Conservation (phyloP, 2,329 filamentous ascomycete genomes). For the Fusarium austroafricanum region DNA sequence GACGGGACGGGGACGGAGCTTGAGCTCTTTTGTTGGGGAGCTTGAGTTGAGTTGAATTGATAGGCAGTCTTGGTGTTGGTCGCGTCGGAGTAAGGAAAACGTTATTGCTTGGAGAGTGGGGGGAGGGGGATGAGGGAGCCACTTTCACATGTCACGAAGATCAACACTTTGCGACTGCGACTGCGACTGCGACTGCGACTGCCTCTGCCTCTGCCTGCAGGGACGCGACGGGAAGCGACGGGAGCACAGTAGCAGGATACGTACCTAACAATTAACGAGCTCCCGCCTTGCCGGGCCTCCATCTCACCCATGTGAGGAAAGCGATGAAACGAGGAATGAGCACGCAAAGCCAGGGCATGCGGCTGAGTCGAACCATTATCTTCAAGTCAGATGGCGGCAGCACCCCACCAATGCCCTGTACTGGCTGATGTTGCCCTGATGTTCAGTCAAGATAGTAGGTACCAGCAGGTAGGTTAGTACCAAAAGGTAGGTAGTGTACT, state of each 20-base stretch:
- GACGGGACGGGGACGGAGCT: neutral
- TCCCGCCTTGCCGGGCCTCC: neutral
- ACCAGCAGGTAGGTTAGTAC: too few relatives aligned
- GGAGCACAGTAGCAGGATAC: neutral
- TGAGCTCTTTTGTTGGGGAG: constrained; percentile 30
- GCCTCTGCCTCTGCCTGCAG: neutral
- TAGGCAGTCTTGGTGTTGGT: constrained; percentile 12
- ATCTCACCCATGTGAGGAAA: neutral
- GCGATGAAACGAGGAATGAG: constrained; percentile 29
- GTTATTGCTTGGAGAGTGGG: constrained; percentile 17
- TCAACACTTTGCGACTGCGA: neutral
- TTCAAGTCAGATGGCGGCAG: constrained; percentile 20
- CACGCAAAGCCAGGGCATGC: constrained; percentile 23
- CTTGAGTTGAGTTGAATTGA: constrained; percentile 9
- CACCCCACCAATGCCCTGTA: constrained; percentile 35
- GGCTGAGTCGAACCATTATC: constrained; percentile 42
- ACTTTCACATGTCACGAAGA: constrained; percentile 48
- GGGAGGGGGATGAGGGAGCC: constrained; percentile 24
- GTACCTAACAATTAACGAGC: neutral
- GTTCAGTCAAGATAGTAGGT: too few relatives aligned
- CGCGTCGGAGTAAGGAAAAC: constrained; percentile 16
- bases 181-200: neutral
- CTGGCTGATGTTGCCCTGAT: neutral
- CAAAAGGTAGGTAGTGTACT: too few relatives aligned
- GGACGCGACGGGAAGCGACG: constrained; percentile 18